A percentile compares a stretch with the other conserved stretches of the same genome.
Evolutionary conservation across 2,329 filamentous ascomycete species (phyloP).

Genomic region (Alternaria incomplexa): DNA sequence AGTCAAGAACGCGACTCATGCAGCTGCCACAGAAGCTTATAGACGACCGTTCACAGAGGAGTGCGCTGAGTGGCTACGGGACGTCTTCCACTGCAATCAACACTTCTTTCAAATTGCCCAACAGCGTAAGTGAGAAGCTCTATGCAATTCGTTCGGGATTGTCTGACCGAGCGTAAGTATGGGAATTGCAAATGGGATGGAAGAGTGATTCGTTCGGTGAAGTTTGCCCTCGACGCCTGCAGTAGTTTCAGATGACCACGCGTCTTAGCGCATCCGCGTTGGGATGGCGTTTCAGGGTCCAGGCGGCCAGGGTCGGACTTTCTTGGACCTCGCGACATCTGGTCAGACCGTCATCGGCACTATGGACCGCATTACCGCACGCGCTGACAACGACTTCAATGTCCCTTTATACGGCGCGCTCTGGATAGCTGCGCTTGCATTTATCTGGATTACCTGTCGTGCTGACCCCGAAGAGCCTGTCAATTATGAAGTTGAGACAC

Average conservation of each 20-base stretch:
- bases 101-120: constrained; percentile 8
- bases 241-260: constrained; percentile 22
- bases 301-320: not conserved
- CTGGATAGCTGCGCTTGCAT: constrained; percentile 29
- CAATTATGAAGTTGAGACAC: constrained; percentile 66
- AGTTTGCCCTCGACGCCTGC: not conserved
- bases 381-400: constrained; percentile 31
- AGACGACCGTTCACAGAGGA: not conserved
- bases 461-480: constrained; percentile 53
- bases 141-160: constrained; percentile 5
- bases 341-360: constrained; percentile 5
- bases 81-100: constrained; percentile 14
- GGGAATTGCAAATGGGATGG: not conserved
- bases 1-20: not conserved
- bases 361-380: constrained; percentile 35
- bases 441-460: constrained; percentile 34
- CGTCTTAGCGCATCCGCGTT: constrained; percentile 13
- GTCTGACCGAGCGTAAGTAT: not conserved
- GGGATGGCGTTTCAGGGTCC: constrained; percentile 7
- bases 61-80: constrained; percentile 13
- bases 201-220: constrained; percentile 5
- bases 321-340: constrained; percentile 8
- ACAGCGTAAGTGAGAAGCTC: not conserved
- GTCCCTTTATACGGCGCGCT: constrained; percentile 23
- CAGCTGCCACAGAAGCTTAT: not conserved